Base-by-base conservation (phyloP, 179 eudicot species). In the Vitellaria paradoxa region DNA sequence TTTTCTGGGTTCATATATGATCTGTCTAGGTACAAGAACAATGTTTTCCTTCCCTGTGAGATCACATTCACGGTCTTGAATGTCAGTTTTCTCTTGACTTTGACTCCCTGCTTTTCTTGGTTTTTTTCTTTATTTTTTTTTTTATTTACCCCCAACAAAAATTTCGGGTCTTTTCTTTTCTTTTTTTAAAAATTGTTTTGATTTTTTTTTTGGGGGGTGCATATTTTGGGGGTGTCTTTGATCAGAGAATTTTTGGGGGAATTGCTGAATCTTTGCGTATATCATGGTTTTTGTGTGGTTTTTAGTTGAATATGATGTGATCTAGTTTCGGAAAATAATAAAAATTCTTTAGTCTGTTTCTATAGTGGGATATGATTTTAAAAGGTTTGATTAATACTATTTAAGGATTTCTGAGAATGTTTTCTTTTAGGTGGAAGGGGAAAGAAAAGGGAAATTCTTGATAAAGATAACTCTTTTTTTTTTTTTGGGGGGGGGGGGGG, bases 21-120 rank as follows among this genome's bases (percentile, higher is more conserved):
- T 70, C 85, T 93, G 20, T 85, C 92, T 78, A 81, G 88, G 9
- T 40, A 67, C 79, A 92, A 85, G 80, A 92, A 91, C 75, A 85
- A 82, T 84, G 84, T 79, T 21, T 90, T 89, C 79, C 88, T 83
- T 84, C 95, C 95, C 68, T 93, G 97, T 95, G 98, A 92, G 88
- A 89, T 93, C 80, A 72, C 81, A 23, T 89, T 93, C 55, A 80
- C 91, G 47, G 80, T 93, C 71, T 81, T 90, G 73, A 77, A 91
- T 83, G 94, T 93, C 68, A 88, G 94, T 83, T 3, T 45, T 57
- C 62, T 61, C 0, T 57, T 9, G 42, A 24, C 13, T 55, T 55
- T 30, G 30, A 37, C 15, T 30, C 13, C 24, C 40, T 77, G 55
- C 50, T 61, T n/a, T 26, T 13, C 3, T 62, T 18, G 23, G 9